A percentile compares a stretch with the other conserved stretches of the same genome.
Evolutionary conservation across 2,329 filamentous ascomycete genomes (phyloP).

Genomic region (Aureobasidium vineae): DNA sequence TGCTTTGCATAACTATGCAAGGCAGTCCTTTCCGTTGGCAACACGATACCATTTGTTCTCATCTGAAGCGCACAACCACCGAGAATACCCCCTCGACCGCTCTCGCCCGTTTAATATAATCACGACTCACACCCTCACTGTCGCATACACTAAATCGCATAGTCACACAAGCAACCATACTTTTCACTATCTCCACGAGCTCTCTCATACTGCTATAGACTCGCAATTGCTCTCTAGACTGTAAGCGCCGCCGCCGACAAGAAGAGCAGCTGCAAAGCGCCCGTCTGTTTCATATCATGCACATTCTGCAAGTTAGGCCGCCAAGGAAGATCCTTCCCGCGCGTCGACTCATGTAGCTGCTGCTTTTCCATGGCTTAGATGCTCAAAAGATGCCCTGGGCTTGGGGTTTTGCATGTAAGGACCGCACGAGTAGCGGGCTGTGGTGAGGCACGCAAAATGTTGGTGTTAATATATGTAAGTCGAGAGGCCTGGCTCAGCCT

Average conservation of each 20-base stretch:
- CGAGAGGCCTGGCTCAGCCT: neutral
- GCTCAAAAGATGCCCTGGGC: neutral
- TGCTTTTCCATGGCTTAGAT: neutral
- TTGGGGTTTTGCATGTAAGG: neutral
- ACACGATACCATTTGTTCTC: neutral
- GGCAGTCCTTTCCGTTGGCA: neutral
- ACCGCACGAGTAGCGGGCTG: neutral
- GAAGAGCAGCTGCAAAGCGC: neutral
- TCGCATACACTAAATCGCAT: neutral
- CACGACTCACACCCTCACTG: neutral
- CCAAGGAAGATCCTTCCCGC: neutral
- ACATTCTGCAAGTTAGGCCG: neutral
- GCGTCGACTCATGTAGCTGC: neutral
- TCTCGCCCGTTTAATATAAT: neutral
- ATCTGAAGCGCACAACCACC: neutral
- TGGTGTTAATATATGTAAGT: neutral
- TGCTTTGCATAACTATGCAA: neutral
- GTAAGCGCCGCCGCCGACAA: neutral
- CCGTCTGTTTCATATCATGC: slow-evolving; percentile 16
- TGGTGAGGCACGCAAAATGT: neutral
- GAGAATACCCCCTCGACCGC: neutral
- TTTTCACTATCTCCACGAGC: neutral
- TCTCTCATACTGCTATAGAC: neutral
- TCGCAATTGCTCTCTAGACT: neutral
- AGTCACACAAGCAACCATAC: neutral